Percentiles rank a stretch among this genome's conserved stretches.
These are phyloP conservation scores for Heterobasidion irregulare DNA, from an alignment of 1,284 basidiomycete species.

Conservation along the genomic window DNA sequence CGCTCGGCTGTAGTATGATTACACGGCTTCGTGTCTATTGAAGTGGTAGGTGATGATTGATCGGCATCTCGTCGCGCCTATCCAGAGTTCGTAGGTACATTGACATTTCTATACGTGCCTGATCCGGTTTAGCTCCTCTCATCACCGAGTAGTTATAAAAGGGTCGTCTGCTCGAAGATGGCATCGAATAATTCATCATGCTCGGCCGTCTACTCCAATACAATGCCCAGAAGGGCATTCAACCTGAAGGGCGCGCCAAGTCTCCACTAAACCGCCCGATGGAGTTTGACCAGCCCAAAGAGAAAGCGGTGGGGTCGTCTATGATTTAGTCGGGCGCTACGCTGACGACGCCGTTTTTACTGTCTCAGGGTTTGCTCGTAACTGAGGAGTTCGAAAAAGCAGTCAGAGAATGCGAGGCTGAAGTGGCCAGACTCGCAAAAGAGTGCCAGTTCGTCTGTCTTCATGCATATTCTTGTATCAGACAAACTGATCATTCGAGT, in stretches of 20 bases:
- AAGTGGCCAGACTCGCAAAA: background rate
- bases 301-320: background rate
- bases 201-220: background rate
- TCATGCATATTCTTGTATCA: too few relatives aligned
- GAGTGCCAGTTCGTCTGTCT: background rate
- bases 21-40: too few relatives aligned
- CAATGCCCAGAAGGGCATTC: too few relatives aligned
- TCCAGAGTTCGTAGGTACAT: background rate
- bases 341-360: background rate
- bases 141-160: background rate
- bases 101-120: background rate
- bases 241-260: too few relatives aligned
- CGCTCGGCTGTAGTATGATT: too few relatives aligned
- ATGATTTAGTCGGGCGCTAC: background rate
- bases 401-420: background rate
- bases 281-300: background rate
- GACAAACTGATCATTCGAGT: too few relatives aligned
- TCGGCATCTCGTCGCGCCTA: too few relatives aligned
- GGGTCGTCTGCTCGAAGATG: background rate
- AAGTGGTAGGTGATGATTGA: too few relatives aligned
- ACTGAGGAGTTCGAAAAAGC: background rate
- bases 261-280: background rate
- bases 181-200: background rate
- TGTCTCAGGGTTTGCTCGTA: background rate
- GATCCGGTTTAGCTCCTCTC: background rate